Conservation (phyloP, 805 yeast species). For the Yarrowia bubula region DNA sequence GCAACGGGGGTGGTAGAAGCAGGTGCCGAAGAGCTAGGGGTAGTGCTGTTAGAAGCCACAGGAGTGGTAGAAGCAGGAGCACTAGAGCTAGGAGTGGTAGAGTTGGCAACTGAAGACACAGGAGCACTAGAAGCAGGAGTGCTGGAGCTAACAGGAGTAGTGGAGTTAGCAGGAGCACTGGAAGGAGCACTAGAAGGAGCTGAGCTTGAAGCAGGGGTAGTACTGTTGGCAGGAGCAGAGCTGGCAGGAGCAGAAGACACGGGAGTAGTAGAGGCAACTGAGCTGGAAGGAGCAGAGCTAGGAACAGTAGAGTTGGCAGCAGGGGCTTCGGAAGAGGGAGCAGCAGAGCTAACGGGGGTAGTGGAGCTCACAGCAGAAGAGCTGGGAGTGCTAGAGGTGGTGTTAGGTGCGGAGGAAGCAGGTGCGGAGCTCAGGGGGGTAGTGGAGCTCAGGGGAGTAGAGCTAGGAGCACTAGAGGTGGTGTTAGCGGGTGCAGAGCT, state of each 20-base stretch:
- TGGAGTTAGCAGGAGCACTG: neutral
- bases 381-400: neutral
- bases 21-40: neutral
- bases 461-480: neutral
- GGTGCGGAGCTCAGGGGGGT: neutral
- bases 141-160: too few relatives aligned
- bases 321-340: neutral
- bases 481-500: neutral
- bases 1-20: too few relatives aligned
- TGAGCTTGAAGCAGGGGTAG: neutral
- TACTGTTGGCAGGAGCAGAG: neutral
- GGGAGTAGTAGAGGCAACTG: neutral
- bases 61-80: too few relatives aligned
- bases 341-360: neutral
- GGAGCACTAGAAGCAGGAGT: neutral
- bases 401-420: neutral
- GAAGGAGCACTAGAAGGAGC: neutral
- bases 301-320: neutral
- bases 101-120: neutral
- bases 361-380: neutral
- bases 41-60: too few relatives aligned
- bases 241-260: neutral
- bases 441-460: neutral
- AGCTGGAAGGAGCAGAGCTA: neutral
- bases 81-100: neutral